Percentiles rank a stretch among this genome's conserved stretches.
phyloP scores from a whole-genome alignment of 2,329 filamentous ascomycete species.

The Calonectria pteridis region DNA sequence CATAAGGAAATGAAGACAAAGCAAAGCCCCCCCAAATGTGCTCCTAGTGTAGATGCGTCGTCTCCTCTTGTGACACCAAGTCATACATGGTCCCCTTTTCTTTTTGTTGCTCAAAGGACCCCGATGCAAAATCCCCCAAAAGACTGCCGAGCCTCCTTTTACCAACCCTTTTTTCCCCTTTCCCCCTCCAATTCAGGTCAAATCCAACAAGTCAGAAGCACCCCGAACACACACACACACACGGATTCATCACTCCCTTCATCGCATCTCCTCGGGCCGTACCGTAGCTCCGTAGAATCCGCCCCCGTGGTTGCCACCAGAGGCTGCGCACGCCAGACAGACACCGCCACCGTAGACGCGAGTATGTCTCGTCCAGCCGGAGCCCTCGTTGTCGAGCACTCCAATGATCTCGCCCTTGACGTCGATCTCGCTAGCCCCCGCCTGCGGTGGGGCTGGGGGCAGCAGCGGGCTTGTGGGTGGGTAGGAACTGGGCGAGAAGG shows the following conservation, averaged over 20 bases:
- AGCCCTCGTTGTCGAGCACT: constrained; percentile 60
- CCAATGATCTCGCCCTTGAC: constrained; percentile 65
- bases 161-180: neutral
- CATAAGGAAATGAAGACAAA: constrained; percentile 20
- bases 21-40: constrained; percentile 32
- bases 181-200: neutral
- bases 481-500: constrained; percentile 62
- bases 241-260: constrained; percentile 24
- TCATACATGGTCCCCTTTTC: constrained; percentile 7
- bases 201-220: neutral
- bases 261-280: constrained; percentile 64
- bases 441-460: constrained; percentile 59
- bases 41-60: constrained; percentile 26
- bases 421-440: constrained; percentile 51
- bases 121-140: constrained; percentile 18
- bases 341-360: constrained; percentile 70
- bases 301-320: constrained; percentile 57
- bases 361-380: constrained; percentile 69
- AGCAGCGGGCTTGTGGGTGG: constrained; percentile 61
- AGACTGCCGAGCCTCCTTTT: constrained; percentile 7
- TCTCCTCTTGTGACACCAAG: constrained; percentile 21
- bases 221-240: neutral
- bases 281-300: constrained; percentile 69
- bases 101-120: constrained; percentile 1
- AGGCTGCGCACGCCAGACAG: constrained; percentile 67